Evolutionary conservation across 148 eudicot species (phyloP).

Genomic region (Agrostemma githago): DNA sequence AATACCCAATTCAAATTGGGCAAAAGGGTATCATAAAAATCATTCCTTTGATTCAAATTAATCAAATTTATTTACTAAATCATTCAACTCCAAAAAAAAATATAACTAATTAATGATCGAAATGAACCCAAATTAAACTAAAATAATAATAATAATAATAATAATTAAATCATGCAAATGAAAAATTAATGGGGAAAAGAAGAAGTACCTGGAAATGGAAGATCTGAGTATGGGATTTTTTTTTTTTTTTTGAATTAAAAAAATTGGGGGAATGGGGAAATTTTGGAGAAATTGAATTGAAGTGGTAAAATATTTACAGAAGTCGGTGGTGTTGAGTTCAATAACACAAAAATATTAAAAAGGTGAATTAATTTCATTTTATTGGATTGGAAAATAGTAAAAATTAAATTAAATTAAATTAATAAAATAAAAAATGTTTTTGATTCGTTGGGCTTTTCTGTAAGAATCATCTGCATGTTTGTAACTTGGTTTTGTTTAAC

Average conservation of each 20-base stretch:
- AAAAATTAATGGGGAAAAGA: background rate
- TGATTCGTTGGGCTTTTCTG: background rate
- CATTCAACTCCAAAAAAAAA: background rate
- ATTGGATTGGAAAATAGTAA: background rate
- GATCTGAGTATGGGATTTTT: background rate
- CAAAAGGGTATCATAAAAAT: constrained; percentile 7
- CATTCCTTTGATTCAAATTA: background rate
- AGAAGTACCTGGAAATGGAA: constrained; percentile 1
- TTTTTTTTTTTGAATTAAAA: no score
- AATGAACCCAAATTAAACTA: background rate
- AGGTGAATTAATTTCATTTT: background rate
- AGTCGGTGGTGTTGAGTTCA: constrained; percentile 8
- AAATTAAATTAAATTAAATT: no score
- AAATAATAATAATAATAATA: no score
- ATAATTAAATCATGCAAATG: background rate
- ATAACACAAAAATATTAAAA: background rate
- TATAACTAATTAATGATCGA: background rate
- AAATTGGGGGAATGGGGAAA: background rate
- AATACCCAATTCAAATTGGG: constrained; percentile 4
- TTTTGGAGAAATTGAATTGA: background rate
- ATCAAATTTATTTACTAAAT: constrained; percentile 3
- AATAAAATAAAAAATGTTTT: background rate
- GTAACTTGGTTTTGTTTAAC: background rate
- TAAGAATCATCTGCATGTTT: no score
- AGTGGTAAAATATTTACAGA: background rate